Evolutionary conservation across 805 yeast species (phyloP).

Genomic region (Wickerhamiella spandovensis): DNA sequence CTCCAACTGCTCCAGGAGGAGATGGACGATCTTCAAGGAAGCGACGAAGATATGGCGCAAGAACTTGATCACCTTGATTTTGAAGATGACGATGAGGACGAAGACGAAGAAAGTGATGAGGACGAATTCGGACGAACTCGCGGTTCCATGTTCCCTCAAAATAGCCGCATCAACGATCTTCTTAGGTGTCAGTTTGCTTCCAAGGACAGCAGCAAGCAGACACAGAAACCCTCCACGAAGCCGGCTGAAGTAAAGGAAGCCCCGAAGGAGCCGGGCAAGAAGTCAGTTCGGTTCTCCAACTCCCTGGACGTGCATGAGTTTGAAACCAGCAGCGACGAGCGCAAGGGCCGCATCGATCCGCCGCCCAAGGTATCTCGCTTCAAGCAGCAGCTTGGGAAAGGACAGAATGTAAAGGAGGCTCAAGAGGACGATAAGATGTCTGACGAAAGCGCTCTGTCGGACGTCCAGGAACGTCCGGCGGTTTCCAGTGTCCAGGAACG

Average conservation of each 20-base stretch:
- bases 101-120: slow-evolving; percentile 29
- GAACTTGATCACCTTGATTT: slow-evolving; percentile 37
- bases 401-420: too few species aligned
- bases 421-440: too few species aligned
- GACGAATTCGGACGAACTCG: slow-evolving; percentile 26
- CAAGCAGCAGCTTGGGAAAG: slow-evolving; percentile 12
- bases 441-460: too few species aligned
- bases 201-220: background rate
- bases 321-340: slow-evolving; percentile 15
- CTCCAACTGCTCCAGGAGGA: slow-evolving; percentile 17
- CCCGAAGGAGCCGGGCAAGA: slow-evolving; percentile 2
- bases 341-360: slow-evolving; percentile 7
- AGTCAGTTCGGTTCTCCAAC: slow-evolving; percentile 15
- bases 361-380: slow-evolving; percentile 22
- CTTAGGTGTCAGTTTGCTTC: slow-evolving; percentile 7
- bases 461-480: too few species aligned
- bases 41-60: slow-evolving; percentile 21
- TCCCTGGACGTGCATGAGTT: slow-evolving; percentile 18
- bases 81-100: slow-evolving; percentile 29
- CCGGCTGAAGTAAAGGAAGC: background rate
- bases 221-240: background rate
- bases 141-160: slow-evolving; percentile 25
- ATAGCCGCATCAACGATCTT: slow-evolving; percentile 9
- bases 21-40: slow-evolving; percentile 42
- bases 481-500: too few species aligned